Evolutionary conservation across 2,329 filamentous ascomycete species (phyloP).

Genomic region (Beauveria brongniartii): DNA sequence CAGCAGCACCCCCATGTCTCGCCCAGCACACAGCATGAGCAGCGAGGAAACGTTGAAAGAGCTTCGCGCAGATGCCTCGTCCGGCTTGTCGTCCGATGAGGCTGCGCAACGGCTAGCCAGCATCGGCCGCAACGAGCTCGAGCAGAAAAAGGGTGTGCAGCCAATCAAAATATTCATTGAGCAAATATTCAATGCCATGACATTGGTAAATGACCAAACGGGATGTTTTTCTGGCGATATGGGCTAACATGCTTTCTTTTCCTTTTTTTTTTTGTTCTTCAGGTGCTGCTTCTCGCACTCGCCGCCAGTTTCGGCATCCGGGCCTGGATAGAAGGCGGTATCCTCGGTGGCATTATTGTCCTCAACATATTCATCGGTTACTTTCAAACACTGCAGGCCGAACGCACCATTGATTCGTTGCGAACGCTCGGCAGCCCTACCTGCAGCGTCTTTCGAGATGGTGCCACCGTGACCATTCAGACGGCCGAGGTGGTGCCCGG

Average conservation of each 20-base stretch:
- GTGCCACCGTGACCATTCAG: constrained; percentile 23
- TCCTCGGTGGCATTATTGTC: constrained; percentile 42
- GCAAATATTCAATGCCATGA: constrained; percentile 54
- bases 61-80: constrained; percentile 41
- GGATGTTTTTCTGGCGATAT: no score
- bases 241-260: background rate
- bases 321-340: constrained; percentile 43
- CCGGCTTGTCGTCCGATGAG: constrained; percentile 45
- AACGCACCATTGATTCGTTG: constrained; percentile 34
- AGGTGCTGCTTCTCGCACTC: constrained; percentile 52
- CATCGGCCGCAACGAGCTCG: constrained; percentile 53
- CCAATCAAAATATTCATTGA: constrained; percentile 48
- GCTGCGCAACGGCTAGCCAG: constrained; percentile 41
- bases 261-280: background rate
- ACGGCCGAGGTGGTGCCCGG: constrained; percentile 43
- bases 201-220: constrained; percentile 26
- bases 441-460: constrained; percentile 30
- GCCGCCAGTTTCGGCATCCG: constrained; percentile 40
- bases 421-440: constrained; percentile 28
- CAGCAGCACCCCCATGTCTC: constrained; percentile 33
- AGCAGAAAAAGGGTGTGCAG: constrained; percentile 37
- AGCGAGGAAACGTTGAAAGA: constrained; percentile 26
- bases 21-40: constrained; percentile 41
- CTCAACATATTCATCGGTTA: constrained; percentile 44
- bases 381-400: constrained; percentile 33